phyloP scores from a whole-genome alignment of 805 yeast species.

The Cyberlindnera mycetangii region DNA sequence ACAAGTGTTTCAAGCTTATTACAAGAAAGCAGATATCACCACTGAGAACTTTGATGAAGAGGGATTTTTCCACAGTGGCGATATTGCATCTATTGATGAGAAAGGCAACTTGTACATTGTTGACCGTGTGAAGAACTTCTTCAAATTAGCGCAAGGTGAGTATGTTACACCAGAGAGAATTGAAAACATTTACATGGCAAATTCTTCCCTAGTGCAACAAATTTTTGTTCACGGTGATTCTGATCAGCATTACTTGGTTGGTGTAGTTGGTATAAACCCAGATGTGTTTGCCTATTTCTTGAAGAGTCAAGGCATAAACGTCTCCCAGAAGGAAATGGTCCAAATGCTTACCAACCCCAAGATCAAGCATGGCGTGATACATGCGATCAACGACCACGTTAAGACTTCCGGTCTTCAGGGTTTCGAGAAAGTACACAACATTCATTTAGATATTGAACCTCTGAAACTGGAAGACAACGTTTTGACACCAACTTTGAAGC shows the following conservation, averaged over 20 bases:
- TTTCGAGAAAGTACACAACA: constrained; percentile 59
- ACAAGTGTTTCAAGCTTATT: constrained; percentile 49
- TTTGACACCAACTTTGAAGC: constrained; percentile 64
- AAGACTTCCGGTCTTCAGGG: constrained; percentile 43
- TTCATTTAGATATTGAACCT: constrained; percentile 54
- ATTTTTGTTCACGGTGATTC: constrained; percentile 65
- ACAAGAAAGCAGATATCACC: constrained; percentile 47
- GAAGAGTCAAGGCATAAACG: constrained; percentile 6
- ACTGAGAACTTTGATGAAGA: constrained; percentile 39
- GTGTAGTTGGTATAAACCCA: constrained; percentile 51
- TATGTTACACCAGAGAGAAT: constrained; percentile 66
- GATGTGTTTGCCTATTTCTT: constrained; percentile 21
- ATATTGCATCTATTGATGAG: constrained; percentile 40
- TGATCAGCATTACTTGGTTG: constrained; percentile 48
- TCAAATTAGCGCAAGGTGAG: constrained; percentile 55
- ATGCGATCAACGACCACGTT: constrained; percentile 38
- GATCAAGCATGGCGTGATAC: constrained; percentile 31
- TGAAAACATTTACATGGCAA: constrained; percentile 53
- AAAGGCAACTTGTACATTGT: constrained; percentile 42
- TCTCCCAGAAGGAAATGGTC: constrained; percentile 12
- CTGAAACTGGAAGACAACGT: constrained; percentile 56
- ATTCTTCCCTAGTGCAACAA: constrained; percentile 51
- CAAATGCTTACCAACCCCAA: constrained; percentile 10
- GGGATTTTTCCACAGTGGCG: constrained; percentile 62
- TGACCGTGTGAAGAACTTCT: constrained; percentile 65